These are phyloP conservation scores for Tympanopsis confertula DNA, from an alignment of 2,329 filamentous ascomycete species.

Conservation along the genomic window DNA sequence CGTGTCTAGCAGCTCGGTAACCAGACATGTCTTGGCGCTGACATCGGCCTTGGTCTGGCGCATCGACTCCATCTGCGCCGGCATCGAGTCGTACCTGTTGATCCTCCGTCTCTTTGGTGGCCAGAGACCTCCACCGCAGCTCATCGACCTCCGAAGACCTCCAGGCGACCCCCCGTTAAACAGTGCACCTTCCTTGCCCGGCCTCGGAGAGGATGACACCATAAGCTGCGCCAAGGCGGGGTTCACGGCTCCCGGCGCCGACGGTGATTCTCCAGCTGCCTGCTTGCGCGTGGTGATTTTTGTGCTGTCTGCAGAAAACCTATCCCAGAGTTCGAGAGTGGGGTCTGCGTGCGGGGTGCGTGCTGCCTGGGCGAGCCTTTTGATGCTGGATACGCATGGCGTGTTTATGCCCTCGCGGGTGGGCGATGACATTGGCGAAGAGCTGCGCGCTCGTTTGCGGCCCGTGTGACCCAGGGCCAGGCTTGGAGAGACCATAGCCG, in stretches of 20 bases:
- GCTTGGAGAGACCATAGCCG: conserved; percentile 32
- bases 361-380: conserved; percentile 43
- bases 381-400: conserved; percentile 42
- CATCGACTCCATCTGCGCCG: conserved; percentile 14
- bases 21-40: conserved; percentile 41
- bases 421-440: conserved; percentile 62
- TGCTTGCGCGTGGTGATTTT: conserved; percentile 28
- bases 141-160: conserved; percentile 51
- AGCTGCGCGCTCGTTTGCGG: conserved; percentile 62
- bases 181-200: conserved; percentile 27
- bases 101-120: conserved; percentile 61
- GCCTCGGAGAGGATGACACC: conserved; percentile 60
- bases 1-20: conserved; percentile 55
- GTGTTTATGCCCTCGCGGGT: conserved; percentile 29
- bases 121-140: conserved; percentile 48
- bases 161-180: conserved; percentile 25
- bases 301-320: conserved; percentile 47
- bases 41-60: conserved; percentile 25
- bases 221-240: conserved; percentile 53
- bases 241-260: conserved; percentile 21
- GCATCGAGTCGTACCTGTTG: conserved; percentile 26
- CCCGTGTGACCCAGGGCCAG: conserved; percentile 23
- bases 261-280: conserved; percentile 17
- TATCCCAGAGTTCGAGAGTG: conserved; percentile 66
- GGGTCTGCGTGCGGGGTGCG: conserved; percentile 62